These are phyloP conservation scores for Diaporthe caulivora DNA, from an alignment of 2,329 filamentous ascomycete species.

Conservation along the genomic window DNA sequence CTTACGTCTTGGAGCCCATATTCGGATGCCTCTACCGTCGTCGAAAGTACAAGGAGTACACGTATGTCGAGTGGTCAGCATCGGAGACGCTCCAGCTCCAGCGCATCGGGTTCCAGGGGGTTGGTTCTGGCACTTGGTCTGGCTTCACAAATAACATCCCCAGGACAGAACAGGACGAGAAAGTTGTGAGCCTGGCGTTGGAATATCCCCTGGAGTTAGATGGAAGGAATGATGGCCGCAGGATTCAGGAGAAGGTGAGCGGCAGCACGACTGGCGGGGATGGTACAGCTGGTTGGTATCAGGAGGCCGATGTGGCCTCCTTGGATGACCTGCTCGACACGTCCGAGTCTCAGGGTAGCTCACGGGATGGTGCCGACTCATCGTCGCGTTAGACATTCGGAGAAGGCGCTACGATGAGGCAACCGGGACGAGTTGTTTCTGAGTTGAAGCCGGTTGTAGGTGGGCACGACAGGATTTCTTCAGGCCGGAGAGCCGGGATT, in stretches of 20 bases:
- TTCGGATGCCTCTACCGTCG: neutral
- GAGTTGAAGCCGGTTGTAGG: neutral
- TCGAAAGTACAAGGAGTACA: neutral
- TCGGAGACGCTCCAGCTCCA: conserved; percentile 1
- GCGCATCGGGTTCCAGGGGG: conserved; percentile 2
- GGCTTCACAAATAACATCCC: neutral
- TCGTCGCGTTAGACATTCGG: neutral
- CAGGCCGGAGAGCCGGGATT: neutral
- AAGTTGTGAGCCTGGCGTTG: neutral
- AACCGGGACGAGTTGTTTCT: neutral
- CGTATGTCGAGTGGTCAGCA: neutral
- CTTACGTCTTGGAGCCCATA: neutral
- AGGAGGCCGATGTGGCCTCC: conserved; percentile 1
- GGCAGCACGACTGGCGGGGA: neutral
- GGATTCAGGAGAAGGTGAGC: neutral
- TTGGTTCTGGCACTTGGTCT: neutral
- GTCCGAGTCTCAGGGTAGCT: neutral
- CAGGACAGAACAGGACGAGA: neutral
- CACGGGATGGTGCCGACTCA: neutral
- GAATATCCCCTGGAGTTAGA: neutral
- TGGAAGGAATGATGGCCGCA: neutral
- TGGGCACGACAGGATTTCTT: neutral
- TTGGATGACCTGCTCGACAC: conserved; percentile 5
- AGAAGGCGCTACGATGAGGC: neutral
- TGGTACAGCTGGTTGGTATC: neutral